Evolutionary conservation across 2,329 filamentous ascomycete species (phyloP), one percentile per base, ranked within the genome.

Genomic region (Exophiala xenobiotica): DNA sequence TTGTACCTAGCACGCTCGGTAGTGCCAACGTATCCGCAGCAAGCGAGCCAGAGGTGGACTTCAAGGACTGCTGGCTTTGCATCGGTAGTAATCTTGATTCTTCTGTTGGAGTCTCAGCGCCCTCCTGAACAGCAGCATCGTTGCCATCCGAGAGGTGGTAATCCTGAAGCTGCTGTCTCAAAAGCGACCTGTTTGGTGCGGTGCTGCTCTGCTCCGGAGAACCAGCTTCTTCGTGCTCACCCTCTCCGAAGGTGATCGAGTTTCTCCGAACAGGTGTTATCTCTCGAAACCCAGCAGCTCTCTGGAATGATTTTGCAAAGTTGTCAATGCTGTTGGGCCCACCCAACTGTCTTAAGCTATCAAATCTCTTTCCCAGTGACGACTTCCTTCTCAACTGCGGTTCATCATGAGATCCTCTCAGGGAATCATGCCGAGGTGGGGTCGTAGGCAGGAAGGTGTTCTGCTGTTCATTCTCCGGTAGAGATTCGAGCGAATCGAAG

Each of bases 301-400:
- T 85, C 70, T 92, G 89, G 87, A 90, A 96, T 62, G 89, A 95
- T 54, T 87, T 82, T 38, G 91, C 88, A 67, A 97, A 97, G 64
- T 91, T 95, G 65, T 93, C 86, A 63, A 97, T 87, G 69, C 88
- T 95, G 75, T 97, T 97, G 55, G 91, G 86, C 44, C 92, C 92
- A 58, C 92, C 93, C 41, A 88, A 85, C 54, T 95, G 85, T 60
- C 71, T 64, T 23, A 75, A 57, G 5, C 75, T 70, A 40, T 72
- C 69, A 48, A 81, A 66, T 43, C 78, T 76, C 64, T 78, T 70
- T 6, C 70, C 69, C 42, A 74, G 64, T n/a, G 72, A 73, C 5
- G 68, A 69, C 40, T 60, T 61, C 49, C 63, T 56, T 48, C 59
- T 60, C 27, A 43, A 53, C 19, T 53, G 29, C 14, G 59, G 54